Base-by-base conservation (phyloP, 495 filamentous ascomycete species). In the Diplogelasinospora grovesii region DNA sequence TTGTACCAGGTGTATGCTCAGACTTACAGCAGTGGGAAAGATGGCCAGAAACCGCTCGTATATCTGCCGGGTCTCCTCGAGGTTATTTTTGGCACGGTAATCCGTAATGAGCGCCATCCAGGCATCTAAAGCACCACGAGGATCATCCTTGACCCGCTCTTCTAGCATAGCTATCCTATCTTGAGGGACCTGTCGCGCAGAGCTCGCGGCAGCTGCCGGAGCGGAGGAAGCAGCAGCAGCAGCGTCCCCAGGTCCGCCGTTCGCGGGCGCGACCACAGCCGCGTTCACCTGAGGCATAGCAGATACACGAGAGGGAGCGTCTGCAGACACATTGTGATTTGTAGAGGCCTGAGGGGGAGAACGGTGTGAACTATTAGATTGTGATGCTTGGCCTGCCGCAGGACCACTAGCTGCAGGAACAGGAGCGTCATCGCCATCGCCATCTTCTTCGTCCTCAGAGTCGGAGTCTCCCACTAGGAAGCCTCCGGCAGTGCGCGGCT, bases 101-200 rank as follows among this genome's bases (percentile, higher is more conserved):
- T 97, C 89, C 46, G 73, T 73, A 59, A 98, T 89, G 53, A 98
- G 70, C 41, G 73, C 73, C 50, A 89, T 62, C 92, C 92, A 98
- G 11, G 90, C 87, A 34, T 89, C 79, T 48, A 90, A 71, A 54
- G 96, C 92, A 45, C 89, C 92, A 43, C 83, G 79, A 20, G 93
- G 86, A 58, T 97, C 92, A 49, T 96, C 86, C 44, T 78, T 78
- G 54, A 95, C 83, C 45, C 90, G 75, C 53, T 93, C 86, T 63
- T 98, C 89, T 45, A 96, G 70, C 27, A 90, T 82, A 8, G 87
- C 85, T 49, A 94, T 72, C 38, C 73, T 74, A 62, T 96, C 86
- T 63, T 84, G 77, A 27, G 85, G 78, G 39, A 88, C 68, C 36
- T 50, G 54, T 10, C 46, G 49, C 32, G 50, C 51, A 27, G 53